A percentile compares a stretch with the other conserved stretches of the same genome.
Evolutionary conservation across 306 rosid species (phyloP).

Genomic region (Malus asiatica): DNA sequence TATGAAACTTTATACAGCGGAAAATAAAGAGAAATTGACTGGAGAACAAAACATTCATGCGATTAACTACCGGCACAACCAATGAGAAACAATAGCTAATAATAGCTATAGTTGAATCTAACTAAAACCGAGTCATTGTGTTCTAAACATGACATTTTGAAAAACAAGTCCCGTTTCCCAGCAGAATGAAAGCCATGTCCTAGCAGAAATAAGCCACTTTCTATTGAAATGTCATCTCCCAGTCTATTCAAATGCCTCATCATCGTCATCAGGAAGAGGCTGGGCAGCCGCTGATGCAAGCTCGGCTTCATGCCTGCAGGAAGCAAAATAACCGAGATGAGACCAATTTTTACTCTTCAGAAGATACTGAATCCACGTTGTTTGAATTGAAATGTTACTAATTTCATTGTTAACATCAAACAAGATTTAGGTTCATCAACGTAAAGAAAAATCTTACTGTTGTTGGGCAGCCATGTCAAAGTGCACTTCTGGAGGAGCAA

Average conservation of each 20-base stretch:
- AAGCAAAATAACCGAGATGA: not conserved
- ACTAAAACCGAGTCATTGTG: constrained; percentile 3
- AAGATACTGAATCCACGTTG: not conserved
- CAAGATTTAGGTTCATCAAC: not conserved
- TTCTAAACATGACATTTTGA: not conserved
- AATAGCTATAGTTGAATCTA: not conserved
- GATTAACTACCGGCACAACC: constrained; percentile 2
- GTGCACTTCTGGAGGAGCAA: constrained; percentile 73
- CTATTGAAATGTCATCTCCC: constrained; percentile 37
- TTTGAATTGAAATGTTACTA: not conserved
- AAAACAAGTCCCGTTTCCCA: constrained; percentile 6
- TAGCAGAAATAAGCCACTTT: not conserved
- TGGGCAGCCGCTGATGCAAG: constrained; percentile 41
- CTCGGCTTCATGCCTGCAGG: constrained; percentile 55
- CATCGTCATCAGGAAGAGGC: constrained; percentile 72
- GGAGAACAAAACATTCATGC: not conserved
- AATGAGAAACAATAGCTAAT: not conserved
- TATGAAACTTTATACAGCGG: not conserved
- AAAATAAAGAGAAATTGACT: not conserved
- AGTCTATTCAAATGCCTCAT: constrained; percentile 37
- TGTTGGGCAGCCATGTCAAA: constrained; percentile 52
- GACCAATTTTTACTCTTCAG: not conserved
- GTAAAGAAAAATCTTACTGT: constrained; percentile 20
- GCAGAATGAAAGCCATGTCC: not conserved
- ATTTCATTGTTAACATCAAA: not conserved